Percentiles rank a stretch among this genome's conserved stretches.
Conservation (phyloP, 2,329 filamentous ascomycete genomes). For the Pseudogymnoascus sp. region DNA sequence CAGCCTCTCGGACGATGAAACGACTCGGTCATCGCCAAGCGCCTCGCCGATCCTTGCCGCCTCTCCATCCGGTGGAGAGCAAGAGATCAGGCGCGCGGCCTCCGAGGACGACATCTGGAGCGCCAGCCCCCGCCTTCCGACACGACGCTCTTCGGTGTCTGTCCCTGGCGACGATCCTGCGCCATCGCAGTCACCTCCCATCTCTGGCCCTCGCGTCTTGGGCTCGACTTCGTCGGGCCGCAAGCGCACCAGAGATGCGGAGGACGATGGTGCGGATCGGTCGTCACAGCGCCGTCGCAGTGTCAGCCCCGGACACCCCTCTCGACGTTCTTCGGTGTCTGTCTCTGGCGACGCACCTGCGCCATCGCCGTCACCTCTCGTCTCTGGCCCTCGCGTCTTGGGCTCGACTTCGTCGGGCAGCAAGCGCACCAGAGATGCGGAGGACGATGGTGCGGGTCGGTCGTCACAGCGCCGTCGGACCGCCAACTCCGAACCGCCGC, state of each 20-base stretch:
- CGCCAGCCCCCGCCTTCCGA: background rate
- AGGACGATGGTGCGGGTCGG: background rate
- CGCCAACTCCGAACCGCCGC: background rate
- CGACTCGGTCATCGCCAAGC: background rate
- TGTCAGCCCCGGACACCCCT: background rate
- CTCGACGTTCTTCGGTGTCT: background rate
- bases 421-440: background rate
- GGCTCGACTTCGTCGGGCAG: background rate
- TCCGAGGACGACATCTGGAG: background rate
- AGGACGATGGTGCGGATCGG: background rate
- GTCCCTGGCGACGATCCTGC: background rate
- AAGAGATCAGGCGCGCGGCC: background rate
- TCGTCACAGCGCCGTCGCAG: background rate
- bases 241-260: background rate
- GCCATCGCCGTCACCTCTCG: background rate
- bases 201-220: background rate
- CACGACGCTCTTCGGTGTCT: background rate
- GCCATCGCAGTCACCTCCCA: background rate
- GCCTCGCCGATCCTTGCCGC: background rate
- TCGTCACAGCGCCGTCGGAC: background rate
- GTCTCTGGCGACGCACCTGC: background rate
- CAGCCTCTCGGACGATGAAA: background rate
- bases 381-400: background rate
- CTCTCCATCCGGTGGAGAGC: background rate
- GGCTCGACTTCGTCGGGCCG: background rate